phyloP scores from a whole-genome alignment of 257 asterid genomes.

The Verbascum thapsus region DNA sequence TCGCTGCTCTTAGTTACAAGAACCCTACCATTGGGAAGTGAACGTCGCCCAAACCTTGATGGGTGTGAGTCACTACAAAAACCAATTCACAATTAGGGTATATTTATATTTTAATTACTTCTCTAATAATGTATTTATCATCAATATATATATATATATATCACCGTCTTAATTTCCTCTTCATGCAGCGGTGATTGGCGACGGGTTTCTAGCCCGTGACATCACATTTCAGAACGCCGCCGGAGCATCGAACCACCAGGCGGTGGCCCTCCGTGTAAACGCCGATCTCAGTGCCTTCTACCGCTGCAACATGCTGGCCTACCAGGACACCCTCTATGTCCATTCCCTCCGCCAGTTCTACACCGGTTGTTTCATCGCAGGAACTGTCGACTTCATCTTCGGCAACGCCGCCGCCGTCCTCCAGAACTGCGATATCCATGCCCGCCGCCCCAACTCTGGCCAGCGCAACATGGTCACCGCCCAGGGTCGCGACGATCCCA shows the following conservation, averaged over 20 bases:
- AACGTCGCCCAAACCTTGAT: too few relatives aligned
- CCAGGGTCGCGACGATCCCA: constrained; percentile 35
- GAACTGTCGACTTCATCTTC: constrained; percentile 38
- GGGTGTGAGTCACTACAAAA: too few relatives aligned
- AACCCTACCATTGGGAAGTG: too few relatives aligned
- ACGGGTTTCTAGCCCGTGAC: constrained; percentile 33
- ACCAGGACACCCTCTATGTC: constrained; percentile 39
- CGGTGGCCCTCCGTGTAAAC: constrained; percentile 37
- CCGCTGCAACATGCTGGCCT: constrained; percentile 31
- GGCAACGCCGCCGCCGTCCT: constrained; percentile 33
- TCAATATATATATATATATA: too few relatives aligned
- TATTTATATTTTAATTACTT: too few relatives aligned
- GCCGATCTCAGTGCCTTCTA: constrained; percentile 35
- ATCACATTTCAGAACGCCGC: constrained; percentile 37
- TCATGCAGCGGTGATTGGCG: constrained; percentile 37
- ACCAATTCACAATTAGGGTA: too few relatives aligned
- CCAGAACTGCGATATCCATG: constrained; percentile 36
- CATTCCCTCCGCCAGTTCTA: constrained; percentile 39
- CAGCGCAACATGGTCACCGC: constrained; percentile 42
- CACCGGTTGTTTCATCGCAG: constrained; percentile 24
- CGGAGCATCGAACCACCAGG: constrained; percentile 35
- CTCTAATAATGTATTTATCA: too few relatives aligned
- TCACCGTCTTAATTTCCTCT: too few relatives aligned
- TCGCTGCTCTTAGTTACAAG: too few relatives aligned
- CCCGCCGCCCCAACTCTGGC: constrained; percentile 31